A percentile compares a stretch with the other conserved stretches of the same genome.
phyloP scores from a whole-genome alignment of 108 stramenopile genomes.

The Epithemia pelagica region DNA sequence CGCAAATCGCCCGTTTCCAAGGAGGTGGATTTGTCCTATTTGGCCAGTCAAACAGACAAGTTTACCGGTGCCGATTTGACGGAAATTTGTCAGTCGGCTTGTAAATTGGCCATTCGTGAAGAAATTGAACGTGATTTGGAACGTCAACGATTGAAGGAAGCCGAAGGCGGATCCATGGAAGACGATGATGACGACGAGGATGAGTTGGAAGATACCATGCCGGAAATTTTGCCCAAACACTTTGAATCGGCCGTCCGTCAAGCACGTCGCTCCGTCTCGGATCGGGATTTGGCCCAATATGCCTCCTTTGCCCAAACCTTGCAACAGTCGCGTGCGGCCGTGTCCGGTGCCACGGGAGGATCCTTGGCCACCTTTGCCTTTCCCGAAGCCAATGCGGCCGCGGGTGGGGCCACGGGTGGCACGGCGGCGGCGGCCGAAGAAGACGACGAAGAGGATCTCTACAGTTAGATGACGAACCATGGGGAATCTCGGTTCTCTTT shows the following conservation, averaged over 20 bases:
- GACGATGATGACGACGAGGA: conserved; percentile 85
- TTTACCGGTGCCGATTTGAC: conserved; percentile 99
- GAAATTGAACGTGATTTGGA: conserved; percentile 97
- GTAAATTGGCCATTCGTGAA: conserved; percentile 98
- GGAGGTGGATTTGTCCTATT: conserved; percentile 95
- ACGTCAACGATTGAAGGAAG: conserved; percentile 87
- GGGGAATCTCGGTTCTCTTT: too few relatives aligned
- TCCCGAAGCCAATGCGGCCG: conserved; percentile 52
- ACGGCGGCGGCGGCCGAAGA: conserved; percentile 51
- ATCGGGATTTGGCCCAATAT: conserved; percentile 97
- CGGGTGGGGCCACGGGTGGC: conserved; percentile 31
- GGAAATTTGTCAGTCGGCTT: conserved; percentile 99
- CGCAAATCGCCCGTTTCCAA: conserved; percentile 96
- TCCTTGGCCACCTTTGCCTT: conserved; percentile 88
- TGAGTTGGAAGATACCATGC: conserved; percentile 92
- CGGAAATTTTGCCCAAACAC: conserved; percentile 94
- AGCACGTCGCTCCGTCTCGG: conserved; percentile 95
- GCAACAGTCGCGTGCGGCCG: conserved; percentile 89
- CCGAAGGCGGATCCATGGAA: conserved; percentile 55
- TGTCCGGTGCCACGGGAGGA: conserved; percentile 80
- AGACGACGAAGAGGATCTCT: conserved; percentile 95
- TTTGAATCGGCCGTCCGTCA: conserved; percentile 96
- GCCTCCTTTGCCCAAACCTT: conserved; percentile 97
- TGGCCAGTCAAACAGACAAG: conserved; percentile 97
- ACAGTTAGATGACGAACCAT: conserved; percentile 66